Percentiles rank a stretch among this genome's conserved stretches.
Conservation (phyloP, 2,329 filamentous ascomycete genomes). For the Botrytis pseudocinerea region DNA sequence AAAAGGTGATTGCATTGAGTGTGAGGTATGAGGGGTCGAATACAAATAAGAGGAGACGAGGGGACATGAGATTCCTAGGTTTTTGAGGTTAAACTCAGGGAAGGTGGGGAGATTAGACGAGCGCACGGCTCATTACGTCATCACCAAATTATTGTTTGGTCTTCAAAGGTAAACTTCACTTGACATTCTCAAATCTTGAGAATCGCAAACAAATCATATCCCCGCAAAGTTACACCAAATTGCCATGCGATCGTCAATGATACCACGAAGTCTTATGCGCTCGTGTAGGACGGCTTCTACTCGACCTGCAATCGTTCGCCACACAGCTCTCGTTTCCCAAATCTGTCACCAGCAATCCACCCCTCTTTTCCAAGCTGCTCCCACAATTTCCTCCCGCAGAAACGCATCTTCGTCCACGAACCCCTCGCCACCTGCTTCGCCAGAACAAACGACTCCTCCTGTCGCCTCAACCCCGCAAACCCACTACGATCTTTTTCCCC, state of each 20-base stretch:
- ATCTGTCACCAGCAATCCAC: constrained; percentile 8
- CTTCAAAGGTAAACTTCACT: background rate
- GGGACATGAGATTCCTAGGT: too few relatives aligned
- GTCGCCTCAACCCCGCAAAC: constrained; percentile 45
- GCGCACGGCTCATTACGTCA: constrained; percentile 5
- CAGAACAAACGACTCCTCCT: background rate
- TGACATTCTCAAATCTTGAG: background rate
- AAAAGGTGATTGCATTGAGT: background rate
- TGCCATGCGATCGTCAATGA: constrained; percentile 14
- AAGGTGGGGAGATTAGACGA: background rate
- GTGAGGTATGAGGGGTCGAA: background rate
- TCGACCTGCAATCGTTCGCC: background rate
- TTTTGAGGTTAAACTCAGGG: background rate
- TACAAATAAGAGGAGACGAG: background rate
- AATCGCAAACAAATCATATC: background rate
- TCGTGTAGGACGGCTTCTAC: background rate
- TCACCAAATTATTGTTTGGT: background rate
- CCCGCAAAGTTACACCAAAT: background rate
- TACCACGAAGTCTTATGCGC: constrained; percentile 8
- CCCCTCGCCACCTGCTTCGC: background rate
- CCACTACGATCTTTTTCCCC: constrained; percentile 87
- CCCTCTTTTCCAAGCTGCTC: background rate
- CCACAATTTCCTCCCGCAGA: background rate
- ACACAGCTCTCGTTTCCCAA: background rate
- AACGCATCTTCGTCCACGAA: background rate